Base-by-base conservation (phyloP, 495 filamentous ascomycete species). In the Penicillium canescens region DNA sequence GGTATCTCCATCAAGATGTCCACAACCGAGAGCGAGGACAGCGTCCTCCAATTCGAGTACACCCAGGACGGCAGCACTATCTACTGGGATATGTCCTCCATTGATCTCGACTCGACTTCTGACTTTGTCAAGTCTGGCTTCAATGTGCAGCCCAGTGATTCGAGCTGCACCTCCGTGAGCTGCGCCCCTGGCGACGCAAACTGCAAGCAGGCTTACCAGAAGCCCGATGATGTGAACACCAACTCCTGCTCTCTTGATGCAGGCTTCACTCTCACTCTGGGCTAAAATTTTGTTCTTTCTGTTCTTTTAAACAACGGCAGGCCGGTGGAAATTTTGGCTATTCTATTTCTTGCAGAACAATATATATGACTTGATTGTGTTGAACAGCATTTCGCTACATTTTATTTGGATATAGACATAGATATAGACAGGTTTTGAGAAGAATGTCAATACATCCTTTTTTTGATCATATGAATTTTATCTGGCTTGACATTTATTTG, bases 1-100 rank as follows among this genome's bases (percentile, higher is more conserved):
- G 75, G 73, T 52, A 64, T 76, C 57, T 76, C 73, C 38, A 73
- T 78, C 69, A 78, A 78, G 72, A 60, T 78, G 47, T 73, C 75
- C 42, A 72, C 70, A 57, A 52, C 50, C 23, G 36, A 61, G 24
- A 53, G 47, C 50, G 54, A 67, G 50, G 57, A 61, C 52, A 66
- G 71, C 36, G 72, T 78, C n/a, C 69, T 78, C n/a, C 75, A 78
- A 46, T 67, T 67, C 53, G 63, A 67, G 44, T 67, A 67, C 55
- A 64, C 61, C 34, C 41, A 59, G 38, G 44, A 67, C 37, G 44
- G 28, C 1, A 57, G 61, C 11, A 64, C 40, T 9, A 54, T 67
- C n/a, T 67, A 46, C 63, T 67, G 63, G 63, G 63, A 67, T 31
- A 48, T 78, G 59, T 74, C 70, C 12, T 70, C 65, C 46, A 72